A percentile compares a stretch with the other conserved stretches of the same genome.
These are phyloP conservation scores for Orbilia blumenaviensis DNA, from an alignment of 2,329 filamentous ascomycete species.

Conservation along the genomic window DNA sequence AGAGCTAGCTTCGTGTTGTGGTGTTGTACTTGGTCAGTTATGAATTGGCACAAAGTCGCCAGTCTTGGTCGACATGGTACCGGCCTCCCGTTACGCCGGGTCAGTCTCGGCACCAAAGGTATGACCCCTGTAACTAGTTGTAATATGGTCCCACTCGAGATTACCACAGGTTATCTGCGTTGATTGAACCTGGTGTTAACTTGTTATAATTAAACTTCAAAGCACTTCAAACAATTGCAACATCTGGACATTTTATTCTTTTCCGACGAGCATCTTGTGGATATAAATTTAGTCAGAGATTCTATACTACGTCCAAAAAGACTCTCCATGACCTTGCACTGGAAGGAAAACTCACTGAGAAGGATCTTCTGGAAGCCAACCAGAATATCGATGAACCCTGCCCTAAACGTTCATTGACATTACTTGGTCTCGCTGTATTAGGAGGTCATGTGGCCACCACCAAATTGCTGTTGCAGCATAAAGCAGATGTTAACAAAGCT, in stretches of 20 bases:
- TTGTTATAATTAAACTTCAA: background rate
- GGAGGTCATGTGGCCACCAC: conserved; percentile 1
- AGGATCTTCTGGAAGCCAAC: background rate
- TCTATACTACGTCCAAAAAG: background rate
- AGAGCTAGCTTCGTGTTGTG: too few species aligned
- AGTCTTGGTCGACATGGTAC: too few species aligned
- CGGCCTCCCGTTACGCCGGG: too few species aligned
- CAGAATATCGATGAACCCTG: conserved; percentile 6
- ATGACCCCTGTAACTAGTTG: background rate
- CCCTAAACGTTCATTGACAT: conserved; percentile 1
- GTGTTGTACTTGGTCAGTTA: too few species aligned
- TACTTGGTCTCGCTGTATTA: conserved; percentile 18
- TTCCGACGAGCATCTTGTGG: background rate
- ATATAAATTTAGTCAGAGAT: background rate
- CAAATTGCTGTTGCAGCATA: background rate
- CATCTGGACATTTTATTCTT: background rate
- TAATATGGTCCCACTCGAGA: background rate
- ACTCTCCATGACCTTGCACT: conserved; percentile 6
- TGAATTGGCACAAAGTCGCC: too few species aligned
- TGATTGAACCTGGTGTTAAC: background rate
- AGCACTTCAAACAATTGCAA: background rate
- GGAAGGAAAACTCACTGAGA: conserved; percentile 15
- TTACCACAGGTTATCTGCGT: too few species aligned
- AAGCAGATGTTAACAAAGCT: conserved; percentile 21
- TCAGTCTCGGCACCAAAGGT: background rate